Evolutionary conservation across 208 protist species (phyloP).

Genomic region (Acanthamoeba sp.): DNA sequence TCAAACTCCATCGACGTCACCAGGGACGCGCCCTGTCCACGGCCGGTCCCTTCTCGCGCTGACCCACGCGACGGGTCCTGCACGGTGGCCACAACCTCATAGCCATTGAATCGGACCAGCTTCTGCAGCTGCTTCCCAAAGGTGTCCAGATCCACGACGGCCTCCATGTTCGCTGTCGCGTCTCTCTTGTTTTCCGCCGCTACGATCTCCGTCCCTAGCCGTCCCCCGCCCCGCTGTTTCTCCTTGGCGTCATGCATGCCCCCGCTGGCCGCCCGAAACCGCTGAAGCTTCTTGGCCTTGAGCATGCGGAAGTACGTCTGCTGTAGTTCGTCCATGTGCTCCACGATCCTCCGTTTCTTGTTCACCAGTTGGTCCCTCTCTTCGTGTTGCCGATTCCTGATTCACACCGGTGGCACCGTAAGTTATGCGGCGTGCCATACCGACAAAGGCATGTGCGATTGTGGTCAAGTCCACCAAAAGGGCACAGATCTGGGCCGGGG

Average conservation of each 20-base stretch:
- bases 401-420: too few species aligned
- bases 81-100: background rate
- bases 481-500: too few species aligned
- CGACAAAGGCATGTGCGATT: background rate
- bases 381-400: background rate
- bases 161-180: background rate
- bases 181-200: background rate
- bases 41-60: background rate
- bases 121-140: conserved; percentile 44
- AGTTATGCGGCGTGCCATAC: background rate
- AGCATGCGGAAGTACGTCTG: conserved; percentile 61
- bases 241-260: background rate
- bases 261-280: background rate
- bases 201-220: background rate
- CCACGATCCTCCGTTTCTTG: conserved; percentile 10
- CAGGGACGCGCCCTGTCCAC: background rate
- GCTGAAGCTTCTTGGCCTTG: background rate
- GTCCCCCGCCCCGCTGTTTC: background rate
- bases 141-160: background rate
- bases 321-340: conserved; percentile 59
- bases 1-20: conserved; percentile 16
- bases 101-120: conserved; percentile 43
- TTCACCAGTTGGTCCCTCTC: background rate
- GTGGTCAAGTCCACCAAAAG: background rate
- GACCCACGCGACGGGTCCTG: background rate